These are phyloP conservation scores for Geranium rotundifolium DNA, from an alignment of 345 rosid genomes.

Conservation along the genomic window DNA sequence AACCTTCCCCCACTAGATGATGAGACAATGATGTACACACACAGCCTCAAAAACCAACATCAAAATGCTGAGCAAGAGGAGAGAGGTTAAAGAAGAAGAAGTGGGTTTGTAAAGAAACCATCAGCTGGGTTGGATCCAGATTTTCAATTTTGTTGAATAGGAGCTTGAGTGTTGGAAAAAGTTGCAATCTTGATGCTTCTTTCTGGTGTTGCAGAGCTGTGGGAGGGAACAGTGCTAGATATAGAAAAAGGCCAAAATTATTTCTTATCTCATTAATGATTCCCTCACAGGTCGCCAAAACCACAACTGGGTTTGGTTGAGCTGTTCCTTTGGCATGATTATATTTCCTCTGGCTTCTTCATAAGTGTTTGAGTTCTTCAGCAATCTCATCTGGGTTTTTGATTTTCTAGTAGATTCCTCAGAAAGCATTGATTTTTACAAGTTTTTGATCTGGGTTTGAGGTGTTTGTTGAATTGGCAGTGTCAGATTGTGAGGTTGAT, in stretches of 20 bases:
- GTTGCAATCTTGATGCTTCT: slow-evolving; percentile 26
- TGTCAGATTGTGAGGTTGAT: slow-evolving; percentile 21
- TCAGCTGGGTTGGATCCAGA: slow-evolving; percentile 22
- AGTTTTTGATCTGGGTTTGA: slow-evolving; percentile 7
- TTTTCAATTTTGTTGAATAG: slow-evolving; percentile 9
- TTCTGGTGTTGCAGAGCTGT: slow-evolving; percentile 18
- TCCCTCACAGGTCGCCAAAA: slow-evolving; percentile 31
- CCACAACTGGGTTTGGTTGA: slow-evolving; percentile 30
- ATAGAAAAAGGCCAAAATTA: slow-evolving; percentile 22
- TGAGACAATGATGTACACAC: slow-evolving; percentile 62
- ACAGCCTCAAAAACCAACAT: slow-evolving; percentile 22
- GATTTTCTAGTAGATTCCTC: slow-evolving; percentile 7
- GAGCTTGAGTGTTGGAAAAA: slow-evolving; percentile 12
- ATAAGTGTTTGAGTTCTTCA: too few relatives aligned
- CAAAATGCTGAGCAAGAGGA: slow-evolving; percentile 25
- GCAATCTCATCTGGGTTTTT: not conserved
- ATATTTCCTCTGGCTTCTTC: slow-evolving; percentile 7
- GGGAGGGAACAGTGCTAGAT: slow-evolving; percentile 6
- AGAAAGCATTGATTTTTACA: not conserved
- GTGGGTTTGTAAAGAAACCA: slow-evolving; percentile 31
- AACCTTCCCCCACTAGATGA: slow-evolving; percentile 47
- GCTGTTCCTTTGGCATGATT: slow-evolving; percentile 38
- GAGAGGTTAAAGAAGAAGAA: not conserved
- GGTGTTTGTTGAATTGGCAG: slow-evolving; percentile 15
- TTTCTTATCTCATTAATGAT: slow-evolving; percentile 38